Conservation (phyloP, 169 alveolate genomes). For the Plasmodium adleri region DNA sequence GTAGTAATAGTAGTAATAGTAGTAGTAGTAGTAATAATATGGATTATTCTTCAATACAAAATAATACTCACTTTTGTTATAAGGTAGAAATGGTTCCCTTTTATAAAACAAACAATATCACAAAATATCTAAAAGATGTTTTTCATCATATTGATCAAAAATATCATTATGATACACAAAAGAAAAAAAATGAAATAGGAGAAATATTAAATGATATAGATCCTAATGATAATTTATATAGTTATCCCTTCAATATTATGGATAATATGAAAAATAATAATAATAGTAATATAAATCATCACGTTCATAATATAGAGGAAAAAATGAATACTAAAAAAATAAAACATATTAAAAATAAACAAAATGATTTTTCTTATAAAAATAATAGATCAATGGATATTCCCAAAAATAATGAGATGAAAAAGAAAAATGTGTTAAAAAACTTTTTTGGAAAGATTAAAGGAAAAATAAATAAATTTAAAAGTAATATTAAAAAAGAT, state of each 20-base stretch:
- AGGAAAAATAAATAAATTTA: slow-evolving; percentile 12
- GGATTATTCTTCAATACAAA: neutral
- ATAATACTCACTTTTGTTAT: slow-evolving; percentile 36
- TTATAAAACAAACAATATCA: slow-evolving; percentile 37
- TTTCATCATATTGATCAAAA: slow-evolving; percentile 15
- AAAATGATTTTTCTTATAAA: neutral
- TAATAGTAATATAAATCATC: neutral
- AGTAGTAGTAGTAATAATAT: neutral
- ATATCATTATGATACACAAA: neutral
- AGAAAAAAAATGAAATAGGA: neutral
- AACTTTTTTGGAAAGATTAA: slow-evolving; percentile 6
- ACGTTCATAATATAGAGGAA: neutral
- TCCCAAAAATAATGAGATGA: neutral
- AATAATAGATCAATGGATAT: neutral
- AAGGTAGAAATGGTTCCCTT: slow-evolving; percentile 57
- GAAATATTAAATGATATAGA: slow-evolving; percentile 15
- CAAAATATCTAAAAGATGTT: slow-evolving; percentile 19
- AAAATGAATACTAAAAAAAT: neutral
- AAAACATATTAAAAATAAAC: neutral
- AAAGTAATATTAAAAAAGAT: slow-evolving; percentile 3
- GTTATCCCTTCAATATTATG: slow-evolving; percentile 45
- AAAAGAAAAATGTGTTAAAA: slow-evolving; percentile 6
- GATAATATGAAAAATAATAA: slow-evolving; percentile 1
- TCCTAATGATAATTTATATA: neutral
- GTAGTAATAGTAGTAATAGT: no score